phyloP scores from a whole-genome alignment of 306 rosid genomes.

The Erythrophleum fordii region DNA sequence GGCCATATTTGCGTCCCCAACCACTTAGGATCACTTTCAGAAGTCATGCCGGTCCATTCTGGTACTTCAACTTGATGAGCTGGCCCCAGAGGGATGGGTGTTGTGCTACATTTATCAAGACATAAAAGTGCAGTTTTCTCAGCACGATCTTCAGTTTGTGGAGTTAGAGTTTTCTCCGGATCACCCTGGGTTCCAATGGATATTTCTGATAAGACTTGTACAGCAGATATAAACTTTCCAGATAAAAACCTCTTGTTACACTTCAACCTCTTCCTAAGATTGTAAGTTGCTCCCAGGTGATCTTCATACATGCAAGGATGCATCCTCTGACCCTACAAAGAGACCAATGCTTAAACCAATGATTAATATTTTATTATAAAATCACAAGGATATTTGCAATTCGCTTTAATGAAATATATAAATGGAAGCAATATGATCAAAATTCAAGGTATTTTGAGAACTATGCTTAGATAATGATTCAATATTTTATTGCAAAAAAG shows the following conservation, averaged over 20 bases:
- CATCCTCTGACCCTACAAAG: conserved; percentile 69
- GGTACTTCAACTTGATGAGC: conserved; percentile 62
- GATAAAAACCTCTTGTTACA: conserved; percentile 32
- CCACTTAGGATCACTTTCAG: conserved; percentile 79
- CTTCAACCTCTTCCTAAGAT: conserved; percentile 64
- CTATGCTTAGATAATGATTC: neutral
- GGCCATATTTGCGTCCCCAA: conserved; percentile 77
- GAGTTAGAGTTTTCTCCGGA: conserved; percentile 17
- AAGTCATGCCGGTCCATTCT: conserved; percentile 57
- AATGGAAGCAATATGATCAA: conserved; percentile 1
- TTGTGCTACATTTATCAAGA: conserved; percentile 24
- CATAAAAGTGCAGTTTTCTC: conserved; percentile 12
- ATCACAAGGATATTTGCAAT: conserved; percentile 9
- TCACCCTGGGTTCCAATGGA: conserved; percentile 6
- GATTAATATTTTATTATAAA: conserved; percentile 31
- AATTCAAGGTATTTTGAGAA: conserved; percentile 24
- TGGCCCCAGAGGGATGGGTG: conserved; percentile 46
- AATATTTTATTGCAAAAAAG: conserved; percentile 14
- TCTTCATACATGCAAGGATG: conserved; percentile 74
- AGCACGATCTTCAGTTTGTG: conserved; percentile 24
- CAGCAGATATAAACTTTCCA: neutral
- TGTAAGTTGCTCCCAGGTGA: conserved; percentile 48
- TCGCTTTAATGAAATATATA: conserved; percentile 1
- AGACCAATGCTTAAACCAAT: neutral
- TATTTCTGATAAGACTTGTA: conserved; percentile 41